These are phyloP conservation scores for Diaporthe vaccinii DNA, from an alignment of 2,329 filamentous ascomycete genomes.

Conservation along the genomic window DNA sequence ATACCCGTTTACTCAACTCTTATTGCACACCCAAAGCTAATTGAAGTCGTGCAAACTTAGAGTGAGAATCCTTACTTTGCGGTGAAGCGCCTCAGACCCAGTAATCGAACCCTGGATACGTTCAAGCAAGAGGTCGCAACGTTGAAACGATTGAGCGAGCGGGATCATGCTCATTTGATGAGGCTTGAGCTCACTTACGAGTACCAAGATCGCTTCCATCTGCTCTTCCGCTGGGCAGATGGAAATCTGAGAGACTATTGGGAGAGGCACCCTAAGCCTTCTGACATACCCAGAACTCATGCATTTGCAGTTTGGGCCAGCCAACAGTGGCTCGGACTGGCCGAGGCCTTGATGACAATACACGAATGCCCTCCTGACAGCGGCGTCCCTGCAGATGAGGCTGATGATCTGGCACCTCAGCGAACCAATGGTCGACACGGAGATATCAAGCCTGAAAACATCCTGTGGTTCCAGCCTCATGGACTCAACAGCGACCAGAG, in stretches of 20 bases:
- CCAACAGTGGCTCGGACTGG: constrained; percentile 7
- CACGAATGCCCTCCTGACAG: constrained; percentile 29
- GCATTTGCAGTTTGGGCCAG: background rate
- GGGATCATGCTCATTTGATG: constrained; percentile 28
- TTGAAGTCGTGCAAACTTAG: background rate
- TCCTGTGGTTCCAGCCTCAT: constrained; percentile 36
- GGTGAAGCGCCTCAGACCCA: constrained; percentile 23
- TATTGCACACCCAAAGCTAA: background rate
- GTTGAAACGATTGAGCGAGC: constrained; percentile 25
- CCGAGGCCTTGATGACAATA: constrained; percentile 7
- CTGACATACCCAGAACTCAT: background rate
- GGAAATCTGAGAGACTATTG: constrained; percentile 27
- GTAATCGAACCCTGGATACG: background rate
- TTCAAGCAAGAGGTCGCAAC: constrained; percentile 30
- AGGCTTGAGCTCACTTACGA: constrained; percentile 20
- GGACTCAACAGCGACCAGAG: background rate
- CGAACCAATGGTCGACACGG: constrained; percentile 34
- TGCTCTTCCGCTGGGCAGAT: constrained; percentile 33
- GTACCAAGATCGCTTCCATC: constrained; percentile 4
- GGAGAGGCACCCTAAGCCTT: background rate
- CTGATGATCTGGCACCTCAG: background rate
- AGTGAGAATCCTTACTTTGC: constrained; percentile 19
- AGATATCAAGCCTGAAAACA: constrained; percentile 41
- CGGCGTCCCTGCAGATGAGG: background rate
- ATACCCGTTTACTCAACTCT: background rate